Evolutionary conservation across 1,284 basidiomycete species (phyloP).

Genomic region (Pseudozyma hubeiensis): DNA sequence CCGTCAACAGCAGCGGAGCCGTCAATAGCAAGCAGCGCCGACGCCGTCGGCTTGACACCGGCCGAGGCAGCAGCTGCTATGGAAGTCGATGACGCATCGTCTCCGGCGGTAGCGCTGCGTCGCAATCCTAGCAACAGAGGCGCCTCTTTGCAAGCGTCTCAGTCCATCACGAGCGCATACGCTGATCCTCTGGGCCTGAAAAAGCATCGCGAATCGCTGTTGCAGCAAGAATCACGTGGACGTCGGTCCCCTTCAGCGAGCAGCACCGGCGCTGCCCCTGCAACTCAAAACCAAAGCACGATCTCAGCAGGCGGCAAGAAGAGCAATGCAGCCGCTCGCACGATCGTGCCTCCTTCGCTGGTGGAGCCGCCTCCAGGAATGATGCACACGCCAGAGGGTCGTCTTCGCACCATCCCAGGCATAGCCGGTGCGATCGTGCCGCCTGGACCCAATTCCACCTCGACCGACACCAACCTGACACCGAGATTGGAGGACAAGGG

Average conservation of each 20-base stretch:
- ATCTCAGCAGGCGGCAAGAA: conserved; percentile 21
- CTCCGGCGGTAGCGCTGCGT: conserved; percentile 20
- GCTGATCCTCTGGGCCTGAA: conserved; percentile 39
- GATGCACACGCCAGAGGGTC: conserved; percentile 36
- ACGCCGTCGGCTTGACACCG: background rate
- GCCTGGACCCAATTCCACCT: conserved; percentile 12
- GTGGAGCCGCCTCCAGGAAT: conserved; percentile 41
- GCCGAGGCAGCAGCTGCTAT: background rate
- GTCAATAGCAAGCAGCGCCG: conserved; percentile 1
- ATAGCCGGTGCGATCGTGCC: conserved; percentile 41
- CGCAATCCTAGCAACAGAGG: conserved; percentile 35
- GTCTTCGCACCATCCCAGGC: conserved; percentile 41
- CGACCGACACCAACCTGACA: conserved; percentile 27
- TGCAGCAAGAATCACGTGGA: conserved; percentile 26
- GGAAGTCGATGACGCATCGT: conserved; percentile 11
- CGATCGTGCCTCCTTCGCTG: conserved; percentile 30
- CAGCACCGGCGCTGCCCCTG: conserved; percentile 20
- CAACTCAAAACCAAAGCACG: conserved; percentile 1
- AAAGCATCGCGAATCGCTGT: conserved; percentile 30
- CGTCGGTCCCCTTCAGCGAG: conserved; percentile 37
- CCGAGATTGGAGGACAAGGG: conserved; percentile 40
- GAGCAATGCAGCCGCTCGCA: conserved; percentile 24
- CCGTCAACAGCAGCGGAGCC: conserved; percentile 2
- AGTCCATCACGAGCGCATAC: conserved; percentile 42
- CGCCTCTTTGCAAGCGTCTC: conserved; percentile 41